Percentiles rank a stretch among this genome's conserved stretches.
Evolutionary conservation across 148 eudicot species (phyloP).

Genomic region (Mesembryanthemum crystallinum): DNA sequence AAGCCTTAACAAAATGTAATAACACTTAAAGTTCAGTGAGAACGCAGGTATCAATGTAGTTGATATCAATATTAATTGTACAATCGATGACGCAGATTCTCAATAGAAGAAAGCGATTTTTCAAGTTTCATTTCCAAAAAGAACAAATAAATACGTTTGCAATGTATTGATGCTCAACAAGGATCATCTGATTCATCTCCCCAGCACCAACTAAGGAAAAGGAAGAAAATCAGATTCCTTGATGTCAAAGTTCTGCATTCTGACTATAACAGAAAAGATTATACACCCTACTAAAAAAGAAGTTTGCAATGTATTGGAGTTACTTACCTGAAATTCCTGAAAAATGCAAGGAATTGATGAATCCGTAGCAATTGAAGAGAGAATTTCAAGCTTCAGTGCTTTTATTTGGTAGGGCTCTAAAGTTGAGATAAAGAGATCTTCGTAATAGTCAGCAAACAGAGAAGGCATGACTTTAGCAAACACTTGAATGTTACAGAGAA

Average conservation of each 20-base stretch:
- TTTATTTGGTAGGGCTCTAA: conserved; percentile 78
- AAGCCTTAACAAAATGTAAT: no score
- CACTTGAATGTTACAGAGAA: conserved; percentile 91
- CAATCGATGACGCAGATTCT: no score
- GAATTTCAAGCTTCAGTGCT: conserved; percentile 88
- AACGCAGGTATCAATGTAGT: no score
- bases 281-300: neutral
- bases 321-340: conserved; percentile 97
- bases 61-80: no score
- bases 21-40: no score
- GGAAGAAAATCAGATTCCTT: no score
- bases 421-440: conserved; percentile 79
- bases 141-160: neutral
- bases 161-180: no score
- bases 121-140: neutral
- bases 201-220: no score
- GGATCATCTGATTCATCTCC: no score
- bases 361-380: conserved; percentile 74
- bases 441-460: conserved; percentile 69
- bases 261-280: neutral
- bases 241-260: no score
- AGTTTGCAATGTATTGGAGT: no score
- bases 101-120: no score
- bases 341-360: conserved; percentile 73
- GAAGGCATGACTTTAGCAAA: conserved; percentile 91